phyloP scores from a whole-genome alignment of 1,139 yeast species.

The Pichia terricola region DNA sequence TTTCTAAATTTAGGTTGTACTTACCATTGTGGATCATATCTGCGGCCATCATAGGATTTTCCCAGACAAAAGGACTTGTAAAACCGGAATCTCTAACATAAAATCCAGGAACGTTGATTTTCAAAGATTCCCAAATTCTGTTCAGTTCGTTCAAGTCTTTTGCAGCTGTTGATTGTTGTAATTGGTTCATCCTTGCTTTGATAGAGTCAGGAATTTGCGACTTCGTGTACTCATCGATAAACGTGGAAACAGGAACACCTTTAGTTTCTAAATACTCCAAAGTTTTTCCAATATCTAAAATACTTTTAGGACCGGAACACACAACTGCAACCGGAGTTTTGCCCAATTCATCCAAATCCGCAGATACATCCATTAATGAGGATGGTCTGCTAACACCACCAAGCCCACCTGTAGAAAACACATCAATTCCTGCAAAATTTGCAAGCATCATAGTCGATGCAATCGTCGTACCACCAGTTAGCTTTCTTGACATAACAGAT shows the following conservation, averaged over 20 bases:
- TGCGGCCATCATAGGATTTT: constrained; percentile 50
- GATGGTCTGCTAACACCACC: constrained; percentile 90
- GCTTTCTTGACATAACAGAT: constrained; percentile 49
- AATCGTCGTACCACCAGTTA: constrained; percentile 83
- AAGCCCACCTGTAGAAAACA: constrained; percentile 89
- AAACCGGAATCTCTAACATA: constrained; percentile 72
- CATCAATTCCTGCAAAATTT: constrained; percentile 63
- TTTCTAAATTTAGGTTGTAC: constrained; percentile 37
- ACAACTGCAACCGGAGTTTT: constrained; percentile 80
- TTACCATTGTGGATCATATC: constrained; percentile 45
- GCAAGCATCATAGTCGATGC: constrained; percentile 85
- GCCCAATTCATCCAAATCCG: constrained; percentile 79
- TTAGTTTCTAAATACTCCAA: constrained; percentile 85
- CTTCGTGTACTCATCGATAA: constrained; percentile 18
- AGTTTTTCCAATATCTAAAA: constrained; percentile 70
- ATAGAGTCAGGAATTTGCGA: constrained; percentile 18
- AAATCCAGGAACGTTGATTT: constrained; percentile 67
- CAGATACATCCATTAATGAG: constrained; percentile 68
- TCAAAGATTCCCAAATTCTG: constrained; percentile 6
- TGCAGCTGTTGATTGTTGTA: neutral
- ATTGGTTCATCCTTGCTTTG: neutral
- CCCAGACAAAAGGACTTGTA: constrained; percentile 56
- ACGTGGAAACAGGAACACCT: constrained; percentile 51
- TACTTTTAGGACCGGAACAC: constrained; percentile 86
- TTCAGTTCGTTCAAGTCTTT: constrained; percentile 1